Percentiles rank a stretch among this genome's conserved stretches.
Conservation (phyloP, 78 protist species). For the Dictyostelium discoideum region dicty_2.7 NC_007090.3:1137001-1137500, state of each 20-base stretch:
- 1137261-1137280: slow-evolving; percentile 44
- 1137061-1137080: background rate
- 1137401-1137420: slow-evolving; percentile 24
- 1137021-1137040: background rate
- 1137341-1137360: background rate
- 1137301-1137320: slow-evolving; percentile 93
- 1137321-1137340: slow-evolving; percentile 62
- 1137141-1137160: too few relatives aligned
- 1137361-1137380: too few relatives aligned
- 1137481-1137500: background rate
- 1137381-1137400: background rate
- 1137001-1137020: background rate
- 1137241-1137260: background rate
- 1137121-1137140: too few relatives aligned
- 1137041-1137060: background rate
- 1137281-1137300: slow-evolving; percentile 98
- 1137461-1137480: background rate
- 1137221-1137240: background rate
- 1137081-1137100: background rate
- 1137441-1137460: background rate
- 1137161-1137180: too few relatives aligned
- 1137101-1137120: background rate
- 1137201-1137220: background rate
- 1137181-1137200: too few relatives aligned
- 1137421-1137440: background rate